Percentiles rank a stretch among this genome's conserved stretches.
These are phyloP conservation scores for Quercus tomentella DNA, from an alignment of 331 rosid species.

Conservation along the genomic window DNA sequence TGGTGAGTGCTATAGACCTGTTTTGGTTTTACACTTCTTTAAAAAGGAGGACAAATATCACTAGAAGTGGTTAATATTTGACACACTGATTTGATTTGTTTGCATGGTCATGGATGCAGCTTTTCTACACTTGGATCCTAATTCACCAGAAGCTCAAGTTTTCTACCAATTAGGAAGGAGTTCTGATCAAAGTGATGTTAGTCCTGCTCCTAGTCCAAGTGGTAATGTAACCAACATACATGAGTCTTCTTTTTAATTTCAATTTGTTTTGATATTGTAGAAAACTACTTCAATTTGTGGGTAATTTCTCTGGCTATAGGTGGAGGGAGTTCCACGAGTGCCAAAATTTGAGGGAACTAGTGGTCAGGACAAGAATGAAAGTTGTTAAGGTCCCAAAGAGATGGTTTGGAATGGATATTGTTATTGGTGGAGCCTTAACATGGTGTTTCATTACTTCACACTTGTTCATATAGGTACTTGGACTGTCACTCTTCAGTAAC, in stretches of 20 bases:
- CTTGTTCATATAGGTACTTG: constrained; percentile 8
- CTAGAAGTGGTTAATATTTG: background rate
- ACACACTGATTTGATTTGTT: background rate
- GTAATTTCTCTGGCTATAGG: background rate
- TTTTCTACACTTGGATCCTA: constrained; percentile 69
- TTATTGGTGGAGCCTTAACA: constrained; percentile 18
- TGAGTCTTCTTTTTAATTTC: too few species aligned
- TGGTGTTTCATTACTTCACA: background rate
- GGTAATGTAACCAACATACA: constrained; percentile 22
- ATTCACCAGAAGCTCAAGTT: constrained; percentile 63
- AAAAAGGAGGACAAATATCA: too few species aligned
- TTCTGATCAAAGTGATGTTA: constrained; percentile 9
- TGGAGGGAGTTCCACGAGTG: constrained; percentile 7
- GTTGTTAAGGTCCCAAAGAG: constrained; percentile 5
- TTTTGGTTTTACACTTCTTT: too few species aligned
- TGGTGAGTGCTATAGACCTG: too few species aligned
- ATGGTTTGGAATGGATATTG: constrained; percentile 10
- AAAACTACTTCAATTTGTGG: background rate
- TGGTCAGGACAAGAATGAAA: constrained; percentile 24
- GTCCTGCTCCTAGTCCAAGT: constrained; percentile 35
- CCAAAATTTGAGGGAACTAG: background rate
- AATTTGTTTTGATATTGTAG: background rate
- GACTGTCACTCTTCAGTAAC: background rate
- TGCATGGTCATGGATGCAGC: constrained; percentile 23
- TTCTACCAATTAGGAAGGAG: constrained; percentile 43